Base-by-base conservation (phyloP, 2,329 filamentous ascomycete species). In the Exophiala sp. region DNA sequence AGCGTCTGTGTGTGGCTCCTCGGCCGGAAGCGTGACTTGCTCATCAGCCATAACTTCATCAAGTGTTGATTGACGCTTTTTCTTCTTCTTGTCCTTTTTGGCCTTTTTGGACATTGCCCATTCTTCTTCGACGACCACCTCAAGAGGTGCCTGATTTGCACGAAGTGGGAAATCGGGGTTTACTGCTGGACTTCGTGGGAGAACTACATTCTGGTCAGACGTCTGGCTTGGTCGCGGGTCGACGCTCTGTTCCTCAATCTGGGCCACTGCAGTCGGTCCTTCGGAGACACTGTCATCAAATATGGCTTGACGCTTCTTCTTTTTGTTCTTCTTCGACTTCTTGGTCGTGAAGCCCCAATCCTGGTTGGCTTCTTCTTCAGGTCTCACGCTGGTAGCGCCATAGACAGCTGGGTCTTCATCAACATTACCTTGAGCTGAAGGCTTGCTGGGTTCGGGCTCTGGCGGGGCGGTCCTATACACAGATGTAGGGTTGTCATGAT, bases 31-130 rank as follows among this genome's bases (percentile, higher is more conserved):
- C 34, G 9, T 18, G 4, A 18, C 34, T 11, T 30, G 6, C 14
- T 23, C n/a, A 10, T 43, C 23, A 16, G 24, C 11, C 14, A 18
- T 10, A 18, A 10, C 14, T 11, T 47, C 48, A 29, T 37, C 41
- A 11, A 54, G 13, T 11, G 35, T 44, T 18, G 39, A 43, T 18
- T 53, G 46, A 32, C 53, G 50, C 18, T 53, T 52, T 39, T 57
- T 57, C 54, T 67, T 66, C 48, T 66, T 69, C 56, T 66, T 69
- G 37, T 70, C 62, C 48, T 68, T 57, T 32, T 57, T 57, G 6
- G 41, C 19, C 49, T 62, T 63, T 53, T 48, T 50, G 2, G 65
- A 69, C 48, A 16, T 2, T 11, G 8, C 24, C 35, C 40, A 51
- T 7, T 48, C 48, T 21, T 50, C 40, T 23, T 42, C 52, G 6